Evolutionary conservation across 306 rosid genomes (phyloP), one percentile per base, ranked within the genome.

Genomic region (Medicago arabica): DNA sequence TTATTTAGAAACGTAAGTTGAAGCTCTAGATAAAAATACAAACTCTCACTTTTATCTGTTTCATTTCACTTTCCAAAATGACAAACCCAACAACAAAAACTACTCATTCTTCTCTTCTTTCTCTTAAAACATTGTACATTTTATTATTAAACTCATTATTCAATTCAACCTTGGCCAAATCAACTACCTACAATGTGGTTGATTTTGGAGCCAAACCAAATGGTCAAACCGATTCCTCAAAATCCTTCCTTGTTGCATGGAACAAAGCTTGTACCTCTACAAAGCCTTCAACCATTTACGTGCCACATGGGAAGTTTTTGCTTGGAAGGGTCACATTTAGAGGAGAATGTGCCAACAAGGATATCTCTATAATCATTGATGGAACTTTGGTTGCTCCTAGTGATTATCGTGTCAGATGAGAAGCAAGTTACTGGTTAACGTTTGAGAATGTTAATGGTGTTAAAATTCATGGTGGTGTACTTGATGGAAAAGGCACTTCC

Each of bases 251-350:
- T 0, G 4, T 34, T 2, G 84, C 83, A 1, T 90, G 95, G 92
- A 31, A 49, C 4, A 59, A 76, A 2, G 95, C 89, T 0, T 90
- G 92, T 54, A 43, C 17, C 10, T 82, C 87, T 0, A 2, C 4
- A 0, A 28, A 43, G 0, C 72, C 85, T 1, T 6, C 68, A 12
- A 2, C 49, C 9, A 83, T 90, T 17, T 43, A 17, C 2, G 84
- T 87, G 25, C 92, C 90, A 2, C 81, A 13, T 3, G 90, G 92
- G 43, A 19, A 58, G 67, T 89, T 85, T 77, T 49, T 77, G 61
- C 6, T 84, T 0, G 83, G 68, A 21, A 57, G 46, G 1, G 31
- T 40, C 6, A 71, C 53, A n/a, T 84, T 84, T 28, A 46, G 25
- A 1, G 87, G 87, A 3, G 11, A 18, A 74, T 81, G 87, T 51